Evolutionary conservation across 352 stramenopile species (phyloP), one percentile per base, ranked within the genome.

Genomic region (Globisporangium heterothallicum): DNA sequence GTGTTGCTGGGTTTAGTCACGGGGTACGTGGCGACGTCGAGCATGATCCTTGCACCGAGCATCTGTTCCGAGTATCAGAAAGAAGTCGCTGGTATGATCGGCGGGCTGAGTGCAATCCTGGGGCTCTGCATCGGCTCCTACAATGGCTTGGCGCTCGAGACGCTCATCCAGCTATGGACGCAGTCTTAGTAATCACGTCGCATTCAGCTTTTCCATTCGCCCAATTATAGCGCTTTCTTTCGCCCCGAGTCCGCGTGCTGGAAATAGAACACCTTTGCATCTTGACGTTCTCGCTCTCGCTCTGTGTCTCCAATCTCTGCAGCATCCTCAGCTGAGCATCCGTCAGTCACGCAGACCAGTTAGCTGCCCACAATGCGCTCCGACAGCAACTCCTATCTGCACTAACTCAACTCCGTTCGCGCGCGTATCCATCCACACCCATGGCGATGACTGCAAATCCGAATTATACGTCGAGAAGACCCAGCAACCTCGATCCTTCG

Each of bases 11-110:
- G 81, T 1, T 42, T 92, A 42, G 66, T 76, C 16, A 90, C 81
- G 26, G 81, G 81, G 0, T 92, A 89, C 59, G 81, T 92, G 6
- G 77, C 76, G n/a, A 92, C 81, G 6, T 81, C 63, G 14, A 79
- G 69, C 48, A 88, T 90, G 53, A 86, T 92, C 32, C 62, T 92
- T 10, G 78, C 78, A 1, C 81, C 81, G 2, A 87, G 72, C 19
- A 65, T 86, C 32, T 92, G 81, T 60, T 77, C 61, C 14, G 81
- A 89, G 51, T 86, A 79, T 53, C 76, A 92, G 52, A 87, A 87
- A 53, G 81, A 92, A 53, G 70, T 85, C 13, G 81, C 77, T 0
- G 81, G 81, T 7, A 92, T 92, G 75, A 70, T 88, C 32, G 78
- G 72, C 14, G 74, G 76, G 2, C 58, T 92, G 6, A 76, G 72